These are phyloP conservation scores for Phytophthora europaea DNA, from an alignment of 352 stramenopile species.

Conservation along the genomic window DNA sequence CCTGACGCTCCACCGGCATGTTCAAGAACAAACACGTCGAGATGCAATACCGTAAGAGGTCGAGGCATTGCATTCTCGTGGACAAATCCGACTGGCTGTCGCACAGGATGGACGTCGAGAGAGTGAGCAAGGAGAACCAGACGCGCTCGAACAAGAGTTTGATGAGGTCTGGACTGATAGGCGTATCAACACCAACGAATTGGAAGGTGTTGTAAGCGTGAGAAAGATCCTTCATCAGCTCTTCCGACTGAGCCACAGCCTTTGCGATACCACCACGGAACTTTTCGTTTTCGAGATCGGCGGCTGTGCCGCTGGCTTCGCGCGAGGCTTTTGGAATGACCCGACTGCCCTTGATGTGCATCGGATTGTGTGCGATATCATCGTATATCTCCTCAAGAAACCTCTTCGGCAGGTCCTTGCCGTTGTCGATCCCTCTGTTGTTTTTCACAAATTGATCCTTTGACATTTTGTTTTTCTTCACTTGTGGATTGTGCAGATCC, in stretches of 20 bases:
- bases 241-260: slow-evolving; percentile 83
- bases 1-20: slow-evolving; percentile 80
- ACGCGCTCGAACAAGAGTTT: slow-evolving; percentile 93
- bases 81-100: slow-evolving; percentile 83
- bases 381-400: slow-evolving; percentile 98
- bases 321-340: slow-evolving; percentile 57
- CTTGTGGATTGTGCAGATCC: slow-evolving; percentile 91
- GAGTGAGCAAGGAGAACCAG: slow-evolving; percentile 96
- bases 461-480: slow-evolving; percentile 98
- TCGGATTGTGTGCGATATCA: slow-evolving; percentile 93
- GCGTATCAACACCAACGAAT: slow-evolving; percentile 92
- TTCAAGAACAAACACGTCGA: slow-evolving; percentile 87
- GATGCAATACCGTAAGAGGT: slow-evolving; percentile 84
- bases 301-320: slow-evolving; percentile 51
- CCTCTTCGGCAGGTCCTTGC: slow-evolving; percentile 89
- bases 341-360: slow-evolving; percentile 90
- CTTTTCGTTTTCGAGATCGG: slow-evolving; percentile 83
- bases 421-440: slow-evolving; percentile 94
- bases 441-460: slow-evolving; percentile 98
- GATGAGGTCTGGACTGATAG: slow-evolving; percentile 92
- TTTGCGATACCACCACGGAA: slow-evolving; percentile 74
- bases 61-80: slow-evolving; percentile 84
- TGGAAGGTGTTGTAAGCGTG: slow-evolving; percentile 90
- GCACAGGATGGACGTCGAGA: slow-evolving; percentile 87
- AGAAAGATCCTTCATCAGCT: slow-evolving; percentile 88